phyloP scores from a whole-genome alignment of 768 basidiomycete genomes.

The Termitomyces bulborhizus region DNA sequence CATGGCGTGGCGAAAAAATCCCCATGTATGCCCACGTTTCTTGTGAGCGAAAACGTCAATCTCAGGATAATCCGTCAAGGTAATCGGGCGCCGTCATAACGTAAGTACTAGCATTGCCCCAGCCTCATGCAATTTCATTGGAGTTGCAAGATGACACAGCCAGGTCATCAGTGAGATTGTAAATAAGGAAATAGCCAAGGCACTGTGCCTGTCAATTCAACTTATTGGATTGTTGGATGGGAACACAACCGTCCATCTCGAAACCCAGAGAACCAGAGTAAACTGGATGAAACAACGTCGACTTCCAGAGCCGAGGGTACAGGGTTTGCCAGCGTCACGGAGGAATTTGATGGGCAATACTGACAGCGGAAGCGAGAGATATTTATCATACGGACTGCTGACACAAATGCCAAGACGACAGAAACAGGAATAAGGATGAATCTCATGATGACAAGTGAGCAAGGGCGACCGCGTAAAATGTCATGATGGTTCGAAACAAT shows the following conservation, averaged over 20 bases:
- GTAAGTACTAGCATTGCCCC: too few relatives aligned
- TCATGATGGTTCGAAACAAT: not conserved
- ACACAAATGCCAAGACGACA: not conserved
- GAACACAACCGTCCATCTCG: not conserved
- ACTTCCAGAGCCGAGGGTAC: not conserved
- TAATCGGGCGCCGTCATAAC: too few relatives aligned
- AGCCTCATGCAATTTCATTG: not conserved
- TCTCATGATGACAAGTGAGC: not conserved
- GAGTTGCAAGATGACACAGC: not conserved
- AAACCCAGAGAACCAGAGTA: not conserved
- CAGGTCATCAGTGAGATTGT: not conserved
- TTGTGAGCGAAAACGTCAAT: not conserved
- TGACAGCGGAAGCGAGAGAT: not conserved
- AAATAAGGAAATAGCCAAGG: not conserved
- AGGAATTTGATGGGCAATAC: not conserved
- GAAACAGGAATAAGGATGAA: not conserved
- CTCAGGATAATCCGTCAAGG: not conserved
- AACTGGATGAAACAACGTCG: not conserved
- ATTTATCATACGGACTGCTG: not conserved
- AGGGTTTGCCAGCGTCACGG: not conserved
- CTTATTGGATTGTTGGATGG: slow-evolving; percentile 1
- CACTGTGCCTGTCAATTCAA: not conserved
- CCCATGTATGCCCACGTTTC: too few relatives aligned
- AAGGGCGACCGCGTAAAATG: not conserved
- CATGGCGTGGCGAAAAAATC: too few relatives aligned